Percentiles rank a stretch among this genome's conserved stretches.
phyloP scores from a whole-genome alignment of 2,329 filamentous ascomycete genomes.

The Fusarium buharicum region DNA sequence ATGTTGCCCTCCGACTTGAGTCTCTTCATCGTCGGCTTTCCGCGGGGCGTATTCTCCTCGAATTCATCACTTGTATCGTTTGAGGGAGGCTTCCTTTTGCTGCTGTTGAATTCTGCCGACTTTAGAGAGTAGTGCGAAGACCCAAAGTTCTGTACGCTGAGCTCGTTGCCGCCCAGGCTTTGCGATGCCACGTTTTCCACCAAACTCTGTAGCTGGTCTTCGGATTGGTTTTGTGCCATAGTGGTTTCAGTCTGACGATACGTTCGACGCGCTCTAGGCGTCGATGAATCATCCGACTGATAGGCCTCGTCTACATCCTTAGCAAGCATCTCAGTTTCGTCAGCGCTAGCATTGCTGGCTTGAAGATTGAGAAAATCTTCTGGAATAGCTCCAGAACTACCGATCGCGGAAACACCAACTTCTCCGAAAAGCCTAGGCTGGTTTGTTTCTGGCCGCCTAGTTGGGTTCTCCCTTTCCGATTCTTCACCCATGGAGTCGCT shows the following conservation, averaged over 20 bases:
- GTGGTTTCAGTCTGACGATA: conserved; percentile 49
- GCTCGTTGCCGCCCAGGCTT: conserved; percentile 63
- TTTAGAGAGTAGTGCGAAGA: conserved; percentile 42
- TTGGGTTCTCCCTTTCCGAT: conserved; percentile 82
- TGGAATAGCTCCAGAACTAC: conserved; percentile 63
- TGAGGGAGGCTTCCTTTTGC: conserved; percentile 65
- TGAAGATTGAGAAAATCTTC: conserved; percentile 62
- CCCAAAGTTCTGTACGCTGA: conserved; percentile 23
- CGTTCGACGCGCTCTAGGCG: conserved; percentile 39
- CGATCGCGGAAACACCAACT: conserved; percentile 63
- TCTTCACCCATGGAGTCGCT: conserved; percentile 67
- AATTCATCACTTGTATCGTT: conserved; percentile 64
- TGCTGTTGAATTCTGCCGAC: conserved; percentile 57
- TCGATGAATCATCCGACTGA: conserved; percentile 56
- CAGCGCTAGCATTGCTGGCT: conserved; percentile 53
- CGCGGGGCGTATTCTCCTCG: conserved; percentile 51
- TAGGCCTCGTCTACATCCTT: conserved; percentile 56
- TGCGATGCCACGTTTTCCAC: conserved; percentile 65
- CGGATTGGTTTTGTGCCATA: conserved; percentile 56
- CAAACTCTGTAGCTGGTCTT: conserved; percentile 62
- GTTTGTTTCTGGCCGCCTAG: conserved; percentile 65
- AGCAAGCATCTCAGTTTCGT: conserved; percentile 56
- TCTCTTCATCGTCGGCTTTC: conserved; percentile 65
- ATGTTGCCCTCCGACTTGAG: conserved; percentile 62
- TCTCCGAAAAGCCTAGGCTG: conserved; percentile 64